Percentiles rank a stretch among this genome's conserved stretches.
phyloP scores from a whole-genome alignment of 441 rosid species.

The Adansonia gregorii region DNA sequence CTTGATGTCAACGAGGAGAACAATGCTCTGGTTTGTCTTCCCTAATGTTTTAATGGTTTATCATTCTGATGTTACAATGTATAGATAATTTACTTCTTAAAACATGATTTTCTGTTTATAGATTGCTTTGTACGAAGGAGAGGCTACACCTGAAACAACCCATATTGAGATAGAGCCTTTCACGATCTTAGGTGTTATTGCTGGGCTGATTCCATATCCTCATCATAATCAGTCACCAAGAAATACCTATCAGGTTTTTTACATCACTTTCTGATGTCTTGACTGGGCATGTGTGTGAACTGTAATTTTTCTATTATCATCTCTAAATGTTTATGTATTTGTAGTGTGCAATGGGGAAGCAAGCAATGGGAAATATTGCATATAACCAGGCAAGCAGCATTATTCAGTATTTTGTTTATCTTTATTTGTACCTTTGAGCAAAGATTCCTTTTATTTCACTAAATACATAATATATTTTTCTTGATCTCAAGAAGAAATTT shows the following conservation, averaged over 20 bases:
- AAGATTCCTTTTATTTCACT: not conserved
- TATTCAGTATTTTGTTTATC: conserved; percentile 23
- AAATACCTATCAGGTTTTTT: conserved; percentile 89
- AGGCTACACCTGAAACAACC: conserved; percentile 72
- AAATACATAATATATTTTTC: not conserved
- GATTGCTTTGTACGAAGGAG: conserved; percentile 93
- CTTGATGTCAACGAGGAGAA: conserved; percentile 99
- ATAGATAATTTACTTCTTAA: conserved; percentile 23
- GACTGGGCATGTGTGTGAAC: conserved; percentile 24
- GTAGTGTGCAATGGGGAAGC: conserved; percentile 99
- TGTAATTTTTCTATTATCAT: conserved; percentile 29
- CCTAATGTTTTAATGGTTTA: conserved; percentile 23
- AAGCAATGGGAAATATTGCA: conserved; percentile 98
- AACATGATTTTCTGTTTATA: conserved; percentile 40
- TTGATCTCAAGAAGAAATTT: conserved; percentile 6
- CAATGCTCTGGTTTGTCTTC: conserved; percentile 80
- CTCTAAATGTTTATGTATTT: conserved; percentile 26
- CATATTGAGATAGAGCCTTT: conserved; percentile 99
- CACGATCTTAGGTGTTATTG: conserved; percentile 94
- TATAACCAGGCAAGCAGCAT: conserved; percentile 78
- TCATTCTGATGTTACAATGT: conserved; percentile 20
- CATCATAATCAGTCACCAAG: conserved; percentile 99
- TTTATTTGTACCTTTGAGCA: conserved; percentile 13
- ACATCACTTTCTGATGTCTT: conserved; percentile 21
- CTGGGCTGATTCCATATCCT: conserved; percentile 96